A percentile compares a stretch with the other conserved stretches of the same genome.
These are phyloP conservation scores for Inga laurina DNA, from an alignment of 306 rosid genomes.

Conservation along the genomic window DNA sequence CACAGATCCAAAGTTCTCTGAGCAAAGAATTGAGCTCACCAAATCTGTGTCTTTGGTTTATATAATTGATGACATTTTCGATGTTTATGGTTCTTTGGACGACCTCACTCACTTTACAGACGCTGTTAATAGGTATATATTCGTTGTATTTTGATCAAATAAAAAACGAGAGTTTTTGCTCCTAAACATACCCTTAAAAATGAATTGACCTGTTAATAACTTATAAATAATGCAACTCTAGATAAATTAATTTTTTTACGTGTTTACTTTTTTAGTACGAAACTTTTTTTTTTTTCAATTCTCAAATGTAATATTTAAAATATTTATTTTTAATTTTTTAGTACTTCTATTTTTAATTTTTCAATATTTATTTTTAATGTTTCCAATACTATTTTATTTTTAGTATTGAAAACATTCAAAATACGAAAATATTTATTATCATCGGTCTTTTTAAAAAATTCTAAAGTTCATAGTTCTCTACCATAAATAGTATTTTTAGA, in stretches of 20 bases:
- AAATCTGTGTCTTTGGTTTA: neutral
- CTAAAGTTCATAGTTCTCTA: too few relatives aligned
- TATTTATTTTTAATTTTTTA: too few relatives aligned
- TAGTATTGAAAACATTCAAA: too few relatives aligned
- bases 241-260: neutral
- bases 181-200: too few relatives aligned
- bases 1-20: conserved; percentile 37
- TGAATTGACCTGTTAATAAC: neutral
- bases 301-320: neutral
- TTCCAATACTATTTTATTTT: too few relatives aligned
- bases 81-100: neutral
- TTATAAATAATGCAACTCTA: neutral
- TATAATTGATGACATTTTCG: neutral
- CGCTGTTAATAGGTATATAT: neutral
- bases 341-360: neutral
- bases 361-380: too few relatives aligned
- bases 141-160: neutral
- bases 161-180: too few relatives aligned
- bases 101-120: neutral
- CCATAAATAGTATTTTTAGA: too few relatives aligned
- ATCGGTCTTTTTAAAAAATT: neutral
- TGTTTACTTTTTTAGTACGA: too few relatives aligned
- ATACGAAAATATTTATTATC: too few relatives aligned
- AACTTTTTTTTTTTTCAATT: too few relatives aligned
- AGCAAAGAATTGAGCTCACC: conserved; percentile 38